Evolutionary conservation across 2,329 filamentous ascomycete genomes (phyloP), one percentile per base, ranked within the genome.

Genomic region (Claviceps lovelessii): DNA sequence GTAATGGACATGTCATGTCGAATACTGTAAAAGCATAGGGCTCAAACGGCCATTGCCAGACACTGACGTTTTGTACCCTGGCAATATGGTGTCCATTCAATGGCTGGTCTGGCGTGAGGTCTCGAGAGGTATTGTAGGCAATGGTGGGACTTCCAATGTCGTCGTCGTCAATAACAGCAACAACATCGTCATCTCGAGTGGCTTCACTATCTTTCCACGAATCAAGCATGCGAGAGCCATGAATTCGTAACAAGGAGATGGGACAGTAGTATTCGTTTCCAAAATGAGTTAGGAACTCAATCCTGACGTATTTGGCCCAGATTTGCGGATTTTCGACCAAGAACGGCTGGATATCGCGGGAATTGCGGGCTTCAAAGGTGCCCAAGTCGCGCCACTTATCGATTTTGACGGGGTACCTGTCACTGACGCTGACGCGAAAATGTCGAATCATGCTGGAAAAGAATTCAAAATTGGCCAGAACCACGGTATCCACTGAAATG

Each of bases 401-500:
- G 55, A 81, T 70, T 69, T 96, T 97, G 54, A 93, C 87, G 0
- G 93, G 93, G 68, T 96, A 97, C 55, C 89, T 83, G 71, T 97
- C 93, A 56, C 90, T 94, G 50, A 96, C 91, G 66, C 88, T 94
- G 61, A 97, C 83, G 52, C 87, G 80, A 68, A 98, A 96, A 50
- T 84, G 86, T 53, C 90, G 85, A 62, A 97, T 87, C 79, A 95
- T 96, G 66, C 90, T 96, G 54, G 90, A 95, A 74, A 98, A 98
- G 74, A 98, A 98, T 68, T 98, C 93, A 63, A 94, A 98, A 67
- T 98, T 98, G 58, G 91, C 93, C 54, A 98, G 77, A n/a, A 97
- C 93, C 45, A 98, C 77, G 0, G 93, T 98, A 66, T 98, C 93
- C 56, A 98, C 86, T 48, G 95, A 77, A 55, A 85, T 81, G 55